Conservation (phyloP, 2,329 filamentous ascomycete genomes). For the Dothideomycetidae sp. region DNA sequence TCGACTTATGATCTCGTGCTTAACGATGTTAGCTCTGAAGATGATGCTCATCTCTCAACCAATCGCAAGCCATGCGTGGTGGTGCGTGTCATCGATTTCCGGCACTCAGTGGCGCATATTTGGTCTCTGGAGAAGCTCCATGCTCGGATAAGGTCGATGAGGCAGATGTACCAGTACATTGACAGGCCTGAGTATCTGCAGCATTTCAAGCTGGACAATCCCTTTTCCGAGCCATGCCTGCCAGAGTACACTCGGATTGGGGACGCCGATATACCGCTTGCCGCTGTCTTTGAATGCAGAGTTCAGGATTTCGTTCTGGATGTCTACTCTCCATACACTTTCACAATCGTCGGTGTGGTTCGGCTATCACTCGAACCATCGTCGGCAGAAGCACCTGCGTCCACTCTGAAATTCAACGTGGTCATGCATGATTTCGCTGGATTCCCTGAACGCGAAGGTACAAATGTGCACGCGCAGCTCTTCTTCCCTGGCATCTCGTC, state of each 20-base stretch:
- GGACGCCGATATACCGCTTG: slow-evolving; percentile 81
- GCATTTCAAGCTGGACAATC: slow-evolving; percentile 83
- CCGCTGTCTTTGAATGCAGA: slow-evolving; percentile 83
- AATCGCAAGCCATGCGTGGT: slow-evolving; percentile 81
- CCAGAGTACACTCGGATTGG: slow-evolving; percentile 85
- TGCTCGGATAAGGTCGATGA: slow-evolving; percentile 77
- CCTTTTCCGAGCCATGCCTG: slow-evolving; percentile 80
- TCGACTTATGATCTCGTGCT: slow-evolving; percentile 96
- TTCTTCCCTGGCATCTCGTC: slow-evolving; percentile 85
- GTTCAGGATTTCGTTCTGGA: slow-evolving; percentile 91
- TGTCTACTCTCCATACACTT: slow-evolving; percentile 82
- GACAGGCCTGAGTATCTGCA: slow-evolving; percentile 89
- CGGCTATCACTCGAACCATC: slow-evolving; percentile 86
- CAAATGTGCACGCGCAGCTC: slow-evolving; percentile 90
- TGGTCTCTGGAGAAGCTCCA: slow-evolving; percentile 93
- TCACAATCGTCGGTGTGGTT: slow-evolving; percentile 78
- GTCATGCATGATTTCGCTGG: slow-evolving; percentile 94
- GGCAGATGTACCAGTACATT: slow-evolving; percentile 92
- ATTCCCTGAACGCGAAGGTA: slow-evolving; percentile 90
- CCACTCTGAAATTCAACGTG: slow-evolving; percentile 93
- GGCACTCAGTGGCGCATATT: slow-evolving; percentile 68
- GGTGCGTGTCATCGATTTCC: slow-evolving; percentile 82
- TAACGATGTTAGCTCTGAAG: slow-evolving; percentile 76
- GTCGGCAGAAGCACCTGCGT: slow-evolving; percentile 78
- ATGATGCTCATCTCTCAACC: slow-evolving; percentile 54